Base-by-base conservation (phyloP, 306 rosid genomes). In the Ormosia emarginata region DNA sequence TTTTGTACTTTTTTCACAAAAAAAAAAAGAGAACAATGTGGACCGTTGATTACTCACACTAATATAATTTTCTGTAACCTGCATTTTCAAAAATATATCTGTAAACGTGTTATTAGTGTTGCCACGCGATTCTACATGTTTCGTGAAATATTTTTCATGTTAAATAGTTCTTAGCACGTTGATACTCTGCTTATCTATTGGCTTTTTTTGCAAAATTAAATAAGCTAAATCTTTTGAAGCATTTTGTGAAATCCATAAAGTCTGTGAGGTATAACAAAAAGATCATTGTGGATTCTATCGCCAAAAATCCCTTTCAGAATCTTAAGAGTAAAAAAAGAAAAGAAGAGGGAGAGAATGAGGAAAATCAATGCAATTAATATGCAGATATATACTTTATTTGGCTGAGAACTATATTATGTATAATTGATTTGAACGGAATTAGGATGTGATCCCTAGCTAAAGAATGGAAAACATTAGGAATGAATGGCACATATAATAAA, bases 401-500 rank as follows among this genome's bases (percentile, higher is more conserved):
- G 24, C 0, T 24, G 64, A 2, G 37, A 49, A 50, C 29, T 12
- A 46, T 2, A 46, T 30, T 43, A 36, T 55, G 14, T 57, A 57
- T 18, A 39, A 74, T 74, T 56, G 67, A 24, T 72, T n/a, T 53
- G 47, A 36, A 17, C 43, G 34, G 46, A 61, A 46, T 30, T 75
- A n/a, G 62, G 3, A 62, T n/a, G 3, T 7, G 34, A 57, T 18
- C 11, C 13, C 5, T 5, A 44, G 49, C 4, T 12, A 67, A 39
- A 53, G 77, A n/a, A n/a, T 39, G 58, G 81, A n/a, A 30, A 32
- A 67, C 56, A 44, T 53, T 43, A 3, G 32, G 80, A 78, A 59
- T 82, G 80, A 89, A 82, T 79, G 84, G 15, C 40, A 30, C 29
- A 67, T 15, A 18, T 6, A 79, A 77, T 40, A 84, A 81, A 74